These are phyloP conservation scores for Eucommia ulmoides DNA, from an alignment of 257 asterid species.

Conservation along the genomic window DNA sequence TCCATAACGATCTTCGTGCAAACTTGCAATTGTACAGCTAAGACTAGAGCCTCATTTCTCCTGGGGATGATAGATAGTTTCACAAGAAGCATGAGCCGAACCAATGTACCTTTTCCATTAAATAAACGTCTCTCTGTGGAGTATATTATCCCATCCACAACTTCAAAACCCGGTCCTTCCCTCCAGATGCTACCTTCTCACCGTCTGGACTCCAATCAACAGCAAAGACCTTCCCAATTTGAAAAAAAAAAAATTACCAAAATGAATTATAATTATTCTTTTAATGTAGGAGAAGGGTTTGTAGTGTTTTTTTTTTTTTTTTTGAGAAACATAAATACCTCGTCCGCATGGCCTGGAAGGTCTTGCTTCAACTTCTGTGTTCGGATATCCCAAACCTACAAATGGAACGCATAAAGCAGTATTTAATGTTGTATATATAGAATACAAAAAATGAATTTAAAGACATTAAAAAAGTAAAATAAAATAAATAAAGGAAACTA, in stretches of 20 bases:
- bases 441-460: no score
- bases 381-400: conserved; percentile 89
- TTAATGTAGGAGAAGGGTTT: neutral
- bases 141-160: conserved; percentile 79
- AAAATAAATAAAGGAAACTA: no score
- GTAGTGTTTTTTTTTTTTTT: no score
- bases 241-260: conserved; percentile 5
- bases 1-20: no score
- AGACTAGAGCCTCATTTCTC: no score
- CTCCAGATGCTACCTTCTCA: conserved; percentile 96
- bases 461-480: no score
- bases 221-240: conserved; percentile 53
- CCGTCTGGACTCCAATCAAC: conserved; percentile 99
- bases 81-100: no score
- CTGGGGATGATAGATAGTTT: no score
- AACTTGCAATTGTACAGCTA: no score
- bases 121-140: neutral
- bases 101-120: no score
- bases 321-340: conserved; percentile 36
- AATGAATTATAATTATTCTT: neutral
- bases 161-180: conserved; percentile 78
- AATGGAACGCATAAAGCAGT: no score
- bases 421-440: no score
- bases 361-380: conserved; percentile 83
- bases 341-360: conserved; percentile 98